phyloP scores from a whole-genome alignment of 2,329 filamentous ascomycete genomes.

The Chaetomiaceae sp. region DNA sequence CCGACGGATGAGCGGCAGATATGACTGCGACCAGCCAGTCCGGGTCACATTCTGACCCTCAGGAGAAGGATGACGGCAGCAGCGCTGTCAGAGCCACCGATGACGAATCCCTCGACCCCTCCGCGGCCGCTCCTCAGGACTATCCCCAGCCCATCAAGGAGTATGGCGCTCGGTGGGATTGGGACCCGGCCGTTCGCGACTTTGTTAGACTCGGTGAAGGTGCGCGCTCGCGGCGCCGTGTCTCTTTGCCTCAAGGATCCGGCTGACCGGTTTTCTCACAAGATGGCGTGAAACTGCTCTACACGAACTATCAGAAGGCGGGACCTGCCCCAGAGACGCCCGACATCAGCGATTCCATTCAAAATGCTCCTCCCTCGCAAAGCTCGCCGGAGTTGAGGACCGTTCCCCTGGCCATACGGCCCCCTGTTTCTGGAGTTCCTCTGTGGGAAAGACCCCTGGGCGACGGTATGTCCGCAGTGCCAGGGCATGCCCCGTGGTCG shows the following conservation, averaged over 20 bases:
- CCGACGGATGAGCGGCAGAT: neutral
- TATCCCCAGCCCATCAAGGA: neutral
- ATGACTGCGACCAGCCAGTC: neutral
- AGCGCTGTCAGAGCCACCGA: neutral
- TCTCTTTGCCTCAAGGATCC: neutral
- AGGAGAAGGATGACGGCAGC: neutral
- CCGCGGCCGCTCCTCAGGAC: neutral
- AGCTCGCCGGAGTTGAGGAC: neutral
- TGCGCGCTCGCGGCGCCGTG: neutral
- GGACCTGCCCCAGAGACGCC: neutral
- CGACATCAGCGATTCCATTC: neutral
- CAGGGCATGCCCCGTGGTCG: no score
- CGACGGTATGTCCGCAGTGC: constrained; percentile 10
- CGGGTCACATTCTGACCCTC: neutral
- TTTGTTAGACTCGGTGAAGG: neutral
- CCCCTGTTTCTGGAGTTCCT: neutral
- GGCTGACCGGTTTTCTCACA: neutral
- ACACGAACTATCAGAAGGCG: constrained; percentile 5
- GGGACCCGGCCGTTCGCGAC: neutral
- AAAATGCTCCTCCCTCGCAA: neutral
- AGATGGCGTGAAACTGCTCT: constrained; percentile 8
- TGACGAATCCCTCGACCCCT: neutral
- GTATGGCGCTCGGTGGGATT: constrained; percentile 13
- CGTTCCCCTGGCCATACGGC: neutral
- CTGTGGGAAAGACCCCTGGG: constrained; percentile 8